These are phyloP conservation scores for Colletotrichum viniferum DNA, from an alignment of 2,329 filamentous ascomycete species.

Conservation along the genomic window DNA sequence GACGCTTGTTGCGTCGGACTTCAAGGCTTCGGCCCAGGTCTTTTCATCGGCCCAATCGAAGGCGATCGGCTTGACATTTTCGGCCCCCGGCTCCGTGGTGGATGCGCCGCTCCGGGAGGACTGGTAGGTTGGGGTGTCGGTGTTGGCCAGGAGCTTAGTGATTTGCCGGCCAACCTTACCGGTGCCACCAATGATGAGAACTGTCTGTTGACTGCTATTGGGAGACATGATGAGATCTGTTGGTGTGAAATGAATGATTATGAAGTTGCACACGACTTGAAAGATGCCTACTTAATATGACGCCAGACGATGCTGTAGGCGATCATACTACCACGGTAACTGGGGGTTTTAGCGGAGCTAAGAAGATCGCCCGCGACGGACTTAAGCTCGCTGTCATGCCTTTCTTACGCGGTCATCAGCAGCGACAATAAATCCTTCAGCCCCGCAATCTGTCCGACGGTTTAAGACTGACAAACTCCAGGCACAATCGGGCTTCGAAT, in stretches of 20 bases:
- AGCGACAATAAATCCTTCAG: not conserved
- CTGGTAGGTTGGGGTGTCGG: slow-evolving; percentile 34
- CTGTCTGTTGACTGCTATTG: not conserved
- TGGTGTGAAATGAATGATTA: not conserved
- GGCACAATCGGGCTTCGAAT: not conserved
- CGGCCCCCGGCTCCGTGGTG: slow-evolving; percentile 26
- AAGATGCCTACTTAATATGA: not conserved
- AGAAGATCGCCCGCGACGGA: not conserved
- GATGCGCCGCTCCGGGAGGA: slow-evolving; percentile 35
- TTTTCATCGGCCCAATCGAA: slow-evolving; percentile 50
- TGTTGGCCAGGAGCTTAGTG: slow-evolving; percentile 35
- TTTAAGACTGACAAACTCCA: not conserved
- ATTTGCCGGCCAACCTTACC: slow-evolving; percentile 48
- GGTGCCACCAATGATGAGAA: slow-evolving; percentile 49
- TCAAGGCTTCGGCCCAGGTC: slow-evolving; percentile 42
- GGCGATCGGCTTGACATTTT: slow-evolving; percentile 27
- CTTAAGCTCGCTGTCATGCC: not conserved
- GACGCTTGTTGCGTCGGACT: slow-evolving; percentile 26
- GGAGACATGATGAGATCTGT: not conserved
- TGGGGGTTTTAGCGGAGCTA: not conserved
- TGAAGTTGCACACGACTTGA: not conserved
- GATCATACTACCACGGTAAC: not conserved
- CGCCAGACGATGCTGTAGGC: not conserved
- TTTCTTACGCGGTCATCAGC: not conserved
- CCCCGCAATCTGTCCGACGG: not conserved